Percentiles rank a stretch among this genome's conserved stretches.
Conservation (phyloP, 306 rosid species). For the Dicorynia guianensis region DNA sequence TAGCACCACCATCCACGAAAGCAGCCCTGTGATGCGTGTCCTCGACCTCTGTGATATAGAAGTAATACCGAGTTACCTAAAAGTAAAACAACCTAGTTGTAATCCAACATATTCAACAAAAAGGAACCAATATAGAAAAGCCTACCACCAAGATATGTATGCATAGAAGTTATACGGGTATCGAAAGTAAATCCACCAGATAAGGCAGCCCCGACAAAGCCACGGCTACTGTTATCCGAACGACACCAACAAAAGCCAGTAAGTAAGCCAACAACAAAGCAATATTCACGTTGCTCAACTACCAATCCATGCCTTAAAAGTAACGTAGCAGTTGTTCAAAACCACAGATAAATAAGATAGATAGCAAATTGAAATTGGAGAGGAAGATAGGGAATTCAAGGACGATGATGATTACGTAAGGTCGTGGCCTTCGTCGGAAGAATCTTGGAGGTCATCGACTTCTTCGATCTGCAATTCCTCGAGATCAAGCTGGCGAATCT, state of each 20-base stretch:
- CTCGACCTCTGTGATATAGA: conserved; percentile 77
- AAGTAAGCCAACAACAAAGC: conserved; percentile 9
- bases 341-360: no score
- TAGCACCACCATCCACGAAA: conserved; percentile 82
- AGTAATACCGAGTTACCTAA: conserved; percentile 1
- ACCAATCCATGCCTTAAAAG: not conserved
- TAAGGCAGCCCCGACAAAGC: conserved; percentile 41
- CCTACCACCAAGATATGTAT: conserved; percentile 94
- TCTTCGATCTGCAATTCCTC: conserved; percentile 86
- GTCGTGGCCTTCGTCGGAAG: conserved; percentile 57
- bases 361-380: not conserved
- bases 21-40: conserved; percentile 83
- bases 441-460: conserved; percentile 64
- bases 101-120: not conserved
- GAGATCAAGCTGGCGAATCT: conserved; percentile 84
- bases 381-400: not conserved
- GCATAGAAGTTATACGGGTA: conserved; percentile 71
- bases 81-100: not conserved
- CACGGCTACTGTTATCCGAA: conserved; percentile 45
- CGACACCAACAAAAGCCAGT: conserved; percentile 13
- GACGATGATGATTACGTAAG: conserved; percentile 51
- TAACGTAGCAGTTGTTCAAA: no score
- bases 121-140: conserved; percentile 13
- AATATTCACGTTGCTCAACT: conserved; percentile 7
- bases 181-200: conserved; percentile 57